Conservation (phyloP, 176 grass and related monocot genomes). For the Stipa capillata region DNA sequence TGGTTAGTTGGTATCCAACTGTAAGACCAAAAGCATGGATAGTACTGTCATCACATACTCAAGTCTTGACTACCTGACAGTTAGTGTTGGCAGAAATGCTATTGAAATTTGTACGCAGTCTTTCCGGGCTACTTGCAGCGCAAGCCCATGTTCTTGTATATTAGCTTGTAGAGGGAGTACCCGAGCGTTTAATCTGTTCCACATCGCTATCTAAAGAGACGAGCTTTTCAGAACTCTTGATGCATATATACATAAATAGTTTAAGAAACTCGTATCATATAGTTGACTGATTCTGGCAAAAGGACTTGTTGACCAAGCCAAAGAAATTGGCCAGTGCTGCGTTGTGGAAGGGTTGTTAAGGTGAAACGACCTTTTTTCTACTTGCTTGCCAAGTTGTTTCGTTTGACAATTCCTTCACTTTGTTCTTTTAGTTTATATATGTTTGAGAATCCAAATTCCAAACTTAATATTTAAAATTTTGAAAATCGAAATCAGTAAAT, state of each 20-base stretch:
- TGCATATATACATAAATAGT: not conserved
- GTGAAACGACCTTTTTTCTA: not conserved
- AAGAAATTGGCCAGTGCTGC: not conserved
- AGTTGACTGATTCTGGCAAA: not conserved
- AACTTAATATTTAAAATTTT: too few species aligned
- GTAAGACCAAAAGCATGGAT: not conserved
- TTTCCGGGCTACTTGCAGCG: not conserved
- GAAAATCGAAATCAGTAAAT: too few species aligned
- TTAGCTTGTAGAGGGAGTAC: not conserved
- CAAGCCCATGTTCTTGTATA: not conserved
- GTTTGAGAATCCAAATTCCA: too few species aligned
- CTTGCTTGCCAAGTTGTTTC: conserved; percentile 12
- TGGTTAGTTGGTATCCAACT: not conserved
- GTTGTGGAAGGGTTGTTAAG: not conserved
- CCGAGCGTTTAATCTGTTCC: not conserved
- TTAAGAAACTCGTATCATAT: too few species aligned
- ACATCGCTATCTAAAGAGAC: not conserved
- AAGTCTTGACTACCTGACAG: too few species aligned
- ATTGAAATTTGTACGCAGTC: not conserved
- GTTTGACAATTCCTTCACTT: too few species aligned
- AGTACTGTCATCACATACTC: too few species aligned
- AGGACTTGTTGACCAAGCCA: conserved; percentile 33
- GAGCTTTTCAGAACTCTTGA: not conserved
- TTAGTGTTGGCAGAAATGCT: not conserved
- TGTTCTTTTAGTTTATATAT: too few species aligned